Conservation (phyloP, 768 basidiomycete species). For the Rickenella mellea region DNA sequence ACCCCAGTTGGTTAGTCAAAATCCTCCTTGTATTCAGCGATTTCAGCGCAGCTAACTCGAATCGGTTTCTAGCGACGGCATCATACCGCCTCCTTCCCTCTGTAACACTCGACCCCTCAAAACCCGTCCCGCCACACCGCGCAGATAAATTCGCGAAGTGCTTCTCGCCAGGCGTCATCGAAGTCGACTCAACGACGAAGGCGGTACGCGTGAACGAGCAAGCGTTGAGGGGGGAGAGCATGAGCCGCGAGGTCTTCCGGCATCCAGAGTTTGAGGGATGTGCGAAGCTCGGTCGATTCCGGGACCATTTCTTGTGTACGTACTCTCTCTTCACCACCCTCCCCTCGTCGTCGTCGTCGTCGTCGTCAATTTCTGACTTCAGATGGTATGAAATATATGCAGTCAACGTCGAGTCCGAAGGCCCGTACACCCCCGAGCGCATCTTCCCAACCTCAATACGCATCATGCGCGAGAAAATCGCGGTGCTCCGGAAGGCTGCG, state of each 20-base stretch:
- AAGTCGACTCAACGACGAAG: slow-evolving; percentile 47
- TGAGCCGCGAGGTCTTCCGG: slow-evolving; percentile 86
- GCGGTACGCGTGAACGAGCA: slow-evolving; percentile 52
- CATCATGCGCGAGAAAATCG: slow-evolving; percentile 77
- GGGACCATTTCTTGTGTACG: slow-evolving; percentile 92
- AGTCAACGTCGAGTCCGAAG: slow-evolving; percentile 90
- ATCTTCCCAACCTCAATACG: slow-evolving; percentile 71
- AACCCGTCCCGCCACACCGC: slow-evolving; percentile 65
- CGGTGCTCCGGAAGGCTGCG: slow-evolving; percentile 46
- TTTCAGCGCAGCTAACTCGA: slow-evolving; percentile 3
- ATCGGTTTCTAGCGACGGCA: slow-evolving; percentile 61
- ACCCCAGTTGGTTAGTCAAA: slow-evolving; percentile 82
- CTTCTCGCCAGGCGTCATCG: slow-evolving; percentile 79
- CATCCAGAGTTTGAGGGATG: slow-evolving; percentile 83
- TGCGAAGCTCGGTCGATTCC: slow-evolving; percentile 75
- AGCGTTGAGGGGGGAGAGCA: slow-evolving; percentile 73
- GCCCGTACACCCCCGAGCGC: slow-evolving; percentile 78
- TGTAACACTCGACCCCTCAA: slow-evolving; percentile 55
- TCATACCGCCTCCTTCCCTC: slow-evolving; percentile 89
- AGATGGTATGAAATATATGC: neutral
- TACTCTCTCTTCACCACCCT: slow-evolving; percentile 12
- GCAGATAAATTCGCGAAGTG: slow-evolving; percentile 79
- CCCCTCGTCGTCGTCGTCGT: neutral
- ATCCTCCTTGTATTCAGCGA: neutral
- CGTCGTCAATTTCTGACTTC: slow-evolving; percentile 2